Conservation (phyloP, 2,329 filamentous ascomycete genomes). For the Achaetomium macrosporum region DNA sequence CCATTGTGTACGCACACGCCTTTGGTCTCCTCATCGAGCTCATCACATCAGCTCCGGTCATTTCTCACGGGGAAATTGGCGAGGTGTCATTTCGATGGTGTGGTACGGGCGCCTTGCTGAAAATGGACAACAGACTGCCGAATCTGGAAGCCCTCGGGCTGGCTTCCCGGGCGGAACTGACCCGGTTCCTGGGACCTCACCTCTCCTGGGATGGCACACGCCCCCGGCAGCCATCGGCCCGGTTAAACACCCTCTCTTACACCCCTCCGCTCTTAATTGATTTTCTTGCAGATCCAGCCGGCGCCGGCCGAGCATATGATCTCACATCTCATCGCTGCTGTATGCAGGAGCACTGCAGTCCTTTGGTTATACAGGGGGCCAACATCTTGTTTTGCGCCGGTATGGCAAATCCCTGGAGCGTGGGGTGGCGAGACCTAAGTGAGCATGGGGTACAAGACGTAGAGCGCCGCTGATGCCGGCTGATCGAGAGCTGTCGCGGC, state of each 20-base stretch:
- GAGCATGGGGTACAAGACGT: too few relatives aligned
- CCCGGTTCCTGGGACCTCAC: not conserved
- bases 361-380: too few relatives aligned
- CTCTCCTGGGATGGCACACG: not conserved
- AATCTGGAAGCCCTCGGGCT: not conserved
- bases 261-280: too few relatives aligned
- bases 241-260: not conserved
- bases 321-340: not conserved
- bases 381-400: not conserved
- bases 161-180: constrained; percentile 5
- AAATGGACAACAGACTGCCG: constrained; percentile 7
- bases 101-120: constrained; percentile 6
- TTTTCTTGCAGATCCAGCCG: not conserved
- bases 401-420: too few relatives aligned
- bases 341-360: too few relatives aligned
- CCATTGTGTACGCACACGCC: not conserved
- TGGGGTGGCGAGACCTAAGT: too few relatives aligned
- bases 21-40: not conserved
- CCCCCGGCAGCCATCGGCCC: constrained; percentile 1
- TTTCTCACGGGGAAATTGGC: constrained; percentile 8
- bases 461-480: too few relatives aligned
- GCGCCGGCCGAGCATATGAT: not conserved
- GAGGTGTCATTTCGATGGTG: not conserved
- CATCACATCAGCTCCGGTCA: constrained; percentile 2
- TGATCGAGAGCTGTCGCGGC: not conserved